Conservation (phyloP, 2,329 filamentous ascomycete genomes). For the Blumeria hordei region DNA sequence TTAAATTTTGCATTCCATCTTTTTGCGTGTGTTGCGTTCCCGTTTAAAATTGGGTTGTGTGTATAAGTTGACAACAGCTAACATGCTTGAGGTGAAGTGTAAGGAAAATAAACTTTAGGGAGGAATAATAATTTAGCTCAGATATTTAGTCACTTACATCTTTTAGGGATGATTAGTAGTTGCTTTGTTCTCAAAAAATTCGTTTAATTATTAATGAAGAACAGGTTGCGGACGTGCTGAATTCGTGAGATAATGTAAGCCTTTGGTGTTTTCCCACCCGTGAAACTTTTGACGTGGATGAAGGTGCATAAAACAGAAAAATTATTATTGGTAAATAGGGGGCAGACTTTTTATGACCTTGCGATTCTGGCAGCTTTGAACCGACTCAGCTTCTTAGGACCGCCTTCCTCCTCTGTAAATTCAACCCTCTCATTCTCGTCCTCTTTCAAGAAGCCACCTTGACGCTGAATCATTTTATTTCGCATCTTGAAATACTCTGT, state of each 20-base stretch:
- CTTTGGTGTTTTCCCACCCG: too few species aligned
- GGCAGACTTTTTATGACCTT: constrained; percentile 19
- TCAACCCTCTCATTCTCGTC: constrained; percentile 39
- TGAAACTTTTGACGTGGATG: neutral
- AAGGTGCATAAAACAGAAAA: neutral
- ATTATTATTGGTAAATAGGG: neutral
- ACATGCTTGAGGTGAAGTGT: neutral
- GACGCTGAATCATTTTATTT: constrained; percentile 58
- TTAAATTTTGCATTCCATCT: constrained; percentile 27
- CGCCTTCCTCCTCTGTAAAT: constrained; percentile 39
- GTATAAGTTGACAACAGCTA: neutral
- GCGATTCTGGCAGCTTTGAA: constrained; percentile 49
- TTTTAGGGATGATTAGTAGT: too few species aligned
- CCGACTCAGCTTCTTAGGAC: constrained; percentile 38
- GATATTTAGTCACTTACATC: too few species aligned
- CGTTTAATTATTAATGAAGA: too few species aligned
- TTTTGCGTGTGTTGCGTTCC: constrained; percentile 25
- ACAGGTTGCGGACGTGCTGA: too few species aligned
- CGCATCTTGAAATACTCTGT: constrained; percentile 64
- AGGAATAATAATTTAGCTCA: too few species aligned
- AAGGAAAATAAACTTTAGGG: too few species aligned
- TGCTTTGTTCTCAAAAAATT: too few species aligned
- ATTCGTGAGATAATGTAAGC: too few species aligned
- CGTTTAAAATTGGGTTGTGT: neutral
- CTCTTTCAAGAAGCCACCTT: constrained; percentile 59